Evolutionary conservation across 352 stramenopile genomes (phyloP).

Genomic region (Phytophthora multivora): DNA sequence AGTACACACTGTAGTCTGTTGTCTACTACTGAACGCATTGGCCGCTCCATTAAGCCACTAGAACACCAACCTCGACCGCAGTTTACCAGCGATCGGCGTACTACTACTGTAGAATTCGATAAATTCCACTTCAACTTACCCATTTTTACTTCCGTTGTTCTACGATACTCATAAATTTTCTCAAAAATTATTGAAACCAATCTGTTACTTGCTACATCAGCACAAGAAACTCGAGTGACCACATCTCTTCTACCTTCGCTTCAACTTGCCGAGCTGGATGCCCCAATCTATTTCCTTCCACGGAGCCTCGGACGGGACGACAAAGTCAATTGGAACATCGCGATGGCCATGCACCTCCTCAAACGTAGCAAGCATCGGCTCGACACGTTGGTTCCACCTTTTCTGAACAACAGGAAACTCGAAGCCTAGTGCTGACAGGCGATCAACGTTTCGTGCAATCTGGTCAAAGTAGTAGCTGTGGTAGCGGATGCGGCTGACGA

Average conservation of each 20-base stretch:
- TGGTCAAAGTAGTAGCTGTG: background rate
- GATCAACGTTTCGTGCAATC: background rate
- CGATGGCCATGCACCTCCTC: background rate
- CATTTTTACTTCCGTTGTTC: no score
- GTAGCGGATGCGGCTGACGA: background rate
- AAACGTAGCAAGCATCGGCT: background rate
- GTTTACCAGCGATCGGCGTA: background rate
- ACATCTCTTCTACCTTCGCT: no score
- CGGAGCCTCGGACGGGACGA: background rate
- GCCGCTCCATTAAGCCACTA: background rate
- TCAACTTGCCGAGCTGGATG: background rate
- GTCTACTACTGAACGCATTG: background rate
- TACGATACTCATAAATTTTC: no score
- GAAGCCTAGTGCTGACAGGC: background rate
- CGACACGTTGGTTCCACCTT: no score
- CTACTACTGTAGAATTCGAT: slow-evolving; percentile 15
- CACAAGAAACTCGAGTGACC: no score
- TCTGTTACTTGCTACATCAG: no score
- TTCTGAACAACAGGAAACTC: background rate
- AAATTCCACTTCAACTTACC: slow-evolving; percentile 19
- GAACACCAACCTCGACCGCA: slow-evolving; percentile 12
- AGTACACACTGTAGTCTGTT: slow-evolving; percentile 36
- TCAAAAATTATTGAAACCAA: no score
- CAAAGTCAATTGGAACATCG: background rate
- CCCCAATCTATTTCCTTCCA: background rate